A percentile compares a stretch with the other conserved stretches of the same genome.
Evolutionary conservation across 2,329 filamentous ascomycete genomes (phyloP).

Genomic region (Fusarium fujikuroi): DNA sequence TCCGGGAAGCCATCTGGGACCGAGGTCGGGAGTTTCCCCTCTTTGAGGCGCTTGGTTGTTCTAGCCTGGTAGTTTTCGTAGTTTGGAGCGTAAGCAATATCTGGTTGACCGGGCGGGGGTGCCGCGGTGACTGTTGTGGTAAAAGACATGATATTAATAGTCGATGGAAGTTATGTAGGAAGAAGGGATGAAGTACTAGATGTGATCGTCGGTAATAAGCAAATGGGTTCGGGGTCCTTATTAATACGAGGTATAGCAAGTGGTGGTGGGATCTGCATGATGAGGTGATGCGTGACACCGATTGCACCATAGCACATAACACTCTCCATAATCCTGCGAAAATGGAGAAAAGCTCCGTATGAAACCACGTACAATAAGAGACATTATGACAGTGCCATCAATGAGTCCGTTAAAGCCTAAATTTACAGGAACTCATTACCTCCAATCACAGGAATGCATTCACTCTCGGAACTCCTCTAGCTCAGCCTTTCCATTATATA

Average conservation of each 20-base stretch:
- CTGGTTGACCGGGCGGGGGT: slow-evolving; percentile 24
- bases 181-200: not conserved
- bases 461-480: slow-evolving; percentile 50
- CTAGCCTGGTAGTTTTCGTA: slow-evolving; percentile 17
- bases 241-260: not conserved
- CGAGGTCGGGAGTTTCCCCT: not conserved
- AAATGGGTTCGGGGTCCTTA: not conserved
- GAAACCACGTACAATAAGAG: not conserved
- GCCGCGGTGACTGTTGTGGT: slow-evolving; percentile 13
- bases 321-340: not conserved
- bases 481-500: slow-evolving; percentile 57
- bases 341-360: no score
- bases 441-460: not conserved
- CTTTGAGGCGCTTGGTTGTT: not conserved
- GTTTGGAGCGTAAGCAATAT: slow-evolving; percentile 27
- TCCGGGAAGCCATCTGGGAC: slow-evolving; percentile 18
- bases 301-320: slow-evolving; percentile 16
- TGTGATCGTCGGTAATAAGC: not conserved
- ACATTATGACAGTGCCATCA: accelerated
- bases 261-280: not conserved
- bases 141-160: slow-evolving; percentile 5
- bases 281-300: slow-evolving; percentile 15
- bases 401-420: accelerated
- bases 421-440: not conserved
- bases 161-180: not conserved